These are phyloP conservation scores for Tilletia walkeri DNA, from an alignment of 1,284 basidiomycete species.

Conservation along the genomic window DNA sequence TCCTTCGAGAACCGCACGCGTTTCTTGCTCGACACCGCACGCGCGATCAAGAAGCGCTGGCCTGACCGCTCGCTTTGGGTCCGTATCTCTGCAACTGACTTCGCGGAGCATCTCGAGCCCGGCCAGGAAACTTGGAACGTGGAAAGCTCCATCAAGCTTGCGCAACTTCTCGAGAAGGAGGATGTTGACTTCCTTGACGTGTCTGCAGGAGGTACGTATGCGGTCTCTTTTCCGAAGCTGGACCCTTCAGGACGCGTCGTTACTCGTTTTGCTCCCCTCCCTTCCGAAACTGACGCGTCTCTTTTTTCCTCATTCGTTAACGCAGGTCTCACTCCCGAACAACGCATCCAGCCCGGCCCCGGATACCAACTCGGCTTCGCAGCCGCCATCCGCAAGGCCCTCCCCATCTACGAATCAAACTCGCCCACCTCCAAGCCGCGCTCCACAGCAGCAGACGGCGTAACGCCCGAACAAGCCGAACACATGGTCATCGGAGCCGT, in stretches of 20 bases:
- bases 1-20: conserved; percentile 44
- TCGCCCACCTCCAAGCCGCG: neutral
- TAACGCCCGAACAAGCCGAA: conserved; percentile 19
- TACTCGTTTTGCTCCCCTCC: neutral
- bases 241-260: conserved; percentile 5
- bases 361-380: conserved; percentile 49
- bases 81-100: conserved; percentile 48
- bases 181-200: conserved; percentile 51
- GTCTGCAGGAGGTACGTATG: conserved; percentile 35
- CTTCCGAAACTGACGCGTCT: too few relatives aligned
- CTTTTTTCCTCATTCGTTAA: too few relatives aligned
- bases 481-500: conserved; percentile 45
- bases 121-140: conserved; percentile 40
- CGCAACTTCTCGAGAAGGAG: conserved; percentile 35
- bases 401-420: conserved; percentile 22
- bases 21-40: conserved; percentile 35
- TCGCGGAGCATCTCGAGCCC: conserved; percentile 34
- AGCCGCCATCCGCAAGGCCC: conserved; percentile 30
- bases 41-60: conserved; percentile 39
- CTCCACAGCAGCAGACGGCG: neutral
- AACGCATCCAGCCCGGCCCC: conserved; percentile 36
- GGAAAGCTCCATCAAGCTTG: conserved; percentile 40
- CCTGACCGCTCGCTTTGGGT: conserved; percentile 51
- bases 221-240: neutral
- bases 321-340: conserved; percentile 31